Conservation (phyloP, 305 asterid genomes). For the Solanum hybrid region DNA sequence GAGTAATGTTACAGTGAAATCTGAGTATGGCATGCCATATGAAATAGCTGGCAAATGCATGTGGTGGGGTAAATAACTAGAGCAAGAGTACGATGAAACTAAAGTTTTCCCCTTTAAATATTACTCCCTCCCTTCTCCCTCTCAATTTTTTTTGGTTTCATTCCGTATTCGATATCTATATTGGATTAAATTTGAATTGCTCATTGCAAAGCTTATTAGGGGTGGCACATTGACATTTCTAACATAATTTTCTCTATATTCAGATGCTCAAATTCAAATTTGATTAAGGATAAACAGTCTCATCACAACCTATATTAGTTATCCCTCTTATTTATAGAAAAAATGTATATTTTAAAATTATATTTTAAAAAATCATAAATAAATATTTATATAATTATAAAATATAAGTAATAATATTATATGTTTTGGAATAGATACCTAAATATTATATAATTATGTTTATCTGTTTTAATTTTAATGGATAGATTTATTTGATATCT, state of each 20-base stretch:
- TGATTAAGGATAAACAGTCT: neutral
- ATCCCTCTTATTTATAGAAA: neutral
- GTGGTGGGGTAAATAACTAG: neutral
- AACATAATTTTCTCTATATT: too few relatives aligned
- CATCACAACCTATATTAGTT: too few relatives aligned
- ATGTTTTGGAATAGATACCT: neutral
- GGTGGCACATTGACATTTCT: rapidly evolving
- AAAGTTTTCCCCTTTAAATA: neutral
- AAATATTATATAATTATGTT: too few relatives aligned
- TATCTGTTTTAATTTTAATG: rapidly evolving
- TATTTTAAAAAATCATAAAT: too few relatives aligned
- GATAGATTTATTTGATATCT: neutral
- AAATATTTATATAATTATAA: neutral
- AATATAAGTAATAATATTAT: too few relatives aligned
- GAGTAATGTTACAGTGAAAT: neutral
- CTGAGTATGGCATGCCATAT: neutral
- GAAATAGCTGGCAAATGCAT: neutral
- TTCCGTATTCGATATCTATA: neutral
- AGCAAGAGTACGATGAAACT: neutral
- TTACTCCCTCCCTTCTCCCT: neutral
- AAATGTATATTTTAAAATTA: neutral
- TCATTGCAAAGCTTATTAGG: neutral
- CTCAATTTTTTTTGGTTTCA: neutral
- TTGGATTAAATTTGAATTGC: too few relatives aligned
- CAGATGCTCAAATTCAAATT: too few relatives aligned